Evolutionary conservation across 345 rosid genomes (phyloP).

Genomic region (Turritis glabra): DNA sequence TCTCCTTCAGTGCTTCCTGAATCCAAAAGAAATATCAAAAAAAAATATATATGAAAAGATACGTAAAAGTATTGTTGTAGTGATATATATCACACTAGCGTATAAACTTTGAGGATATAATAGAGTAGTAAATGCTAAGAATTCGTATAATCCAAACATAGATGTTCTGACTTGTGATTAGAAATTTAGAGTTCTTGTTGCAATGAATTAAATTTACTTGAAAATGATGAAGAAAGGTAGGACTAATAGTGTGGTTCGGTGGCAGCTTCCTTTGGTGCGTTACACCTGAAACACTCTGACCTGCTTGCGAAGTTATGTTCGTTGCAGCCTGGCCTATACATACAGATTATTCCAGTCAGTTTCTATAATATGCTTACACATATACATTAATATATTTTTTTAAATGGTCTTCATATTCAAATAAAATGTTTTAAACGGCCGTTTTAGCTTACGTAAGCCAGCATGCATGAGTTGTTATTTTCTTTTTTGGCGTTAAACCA

Average conservation of each 20-base stretch:
- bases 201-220: not conserved
- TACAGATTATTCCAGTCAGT: not conserved
- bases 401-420: too few relatives aligned
- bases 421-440: too few relatives aligned
- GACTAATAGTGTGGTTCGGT: conserved; percentile 44
- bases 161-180: not conserved
- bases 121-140: not conserved
- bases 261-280: conserved; percentile 70
- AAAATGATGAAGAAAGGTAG: not conserved
- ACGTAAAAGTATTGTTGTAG: not conserved
- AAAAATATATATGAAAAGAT: not conserved
- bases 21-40: not conserved
- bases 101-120: not conserved
- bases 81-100: not conserved
- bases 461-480: conserved; percentile 4
- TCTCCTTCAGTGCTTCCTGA: conserved; percentile 19
- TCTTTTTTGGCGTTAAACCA: too few relatives aligned
- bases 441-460: not conserved
- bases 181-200: not conserved
- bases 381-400: not conserved
- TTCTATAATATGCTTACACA: not conserved
- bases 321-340: conserved; percentile 70
- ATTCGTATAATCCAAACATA: too few relatives aligned
- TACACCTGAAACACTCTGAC: conserved; percentile 89
- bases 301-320: conserved; percentile 96